phyloP scores from a whole-genome alignment of 1,284 basidiomycete species.

The Ceratobasidium sp. region DNA sequence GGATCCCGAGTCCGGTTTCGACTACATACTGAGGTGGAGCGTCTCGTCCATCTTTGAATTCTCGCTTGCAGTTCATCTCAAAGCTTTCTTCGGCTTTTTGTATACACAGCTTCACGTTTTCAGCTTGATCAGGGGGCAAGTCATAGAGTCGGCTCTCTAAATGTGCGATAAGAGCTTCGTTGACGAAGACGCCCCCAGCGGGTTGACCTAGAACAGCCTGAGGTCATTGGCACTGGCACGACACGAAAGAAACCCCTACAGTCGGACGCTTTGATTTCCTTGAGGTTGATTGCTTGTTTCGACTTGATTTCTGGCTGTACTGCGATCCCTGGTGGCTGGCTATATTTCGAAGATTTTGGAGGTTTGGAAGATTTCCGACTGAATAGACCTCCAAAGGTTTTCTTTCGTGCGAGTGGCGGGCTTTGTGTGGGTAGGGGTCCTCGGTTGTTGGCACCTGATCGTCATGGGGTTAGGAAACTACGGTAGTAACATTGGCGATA shows the following conservation, averaged over 20 bases:
- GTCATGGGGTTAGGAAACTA: too few relatives aligned
- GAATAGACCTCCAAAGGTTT: too few relatives aligned
- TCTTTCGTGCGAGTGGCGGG: too few relatives aligned
- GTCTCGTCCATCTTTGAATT: too few relatives aligned
- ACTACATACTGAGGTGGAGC: slow-evolving; percentile 1
- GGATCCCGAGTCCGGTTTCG: background rate
- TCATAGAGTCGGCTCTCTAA: background rate
- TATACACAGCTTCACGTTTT: slow-evolving; percentile 7
- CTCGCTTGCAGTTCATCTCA: slow-evolving; percentile 15
- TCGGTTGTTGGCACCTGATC: too few relatives aligned
- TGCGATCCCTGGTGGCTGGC: too few relatives aligned
- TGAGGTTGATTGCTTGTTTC: background rate
- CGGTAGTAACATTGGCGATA: too few relatives aligned
- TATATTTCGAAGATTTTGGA: too few relatives aligned
- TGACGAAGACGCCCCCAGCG: slow-evolving; percentile 5
- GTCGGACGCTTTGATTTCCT: slow-evolving; percentile 7
- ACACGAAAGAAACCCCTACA: background rate
- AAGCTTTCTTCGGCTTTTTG: slow-evolving; percentile 24
- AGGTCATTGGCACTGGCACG: background rate
- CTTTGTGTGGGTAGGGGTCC: too few relatives aligned
- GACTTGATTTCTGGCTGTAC: too few relatives aligned
- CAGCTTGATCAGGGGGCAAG: background rate
- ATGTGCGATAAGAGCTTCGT: background rate
- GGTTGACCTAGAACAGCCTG: background rate
- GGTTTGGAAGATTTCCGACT: too few relatives aligned